Base-by-base conservation (phyloP, 345 rosid genomes). In the Theobroma cacao region DNA sequence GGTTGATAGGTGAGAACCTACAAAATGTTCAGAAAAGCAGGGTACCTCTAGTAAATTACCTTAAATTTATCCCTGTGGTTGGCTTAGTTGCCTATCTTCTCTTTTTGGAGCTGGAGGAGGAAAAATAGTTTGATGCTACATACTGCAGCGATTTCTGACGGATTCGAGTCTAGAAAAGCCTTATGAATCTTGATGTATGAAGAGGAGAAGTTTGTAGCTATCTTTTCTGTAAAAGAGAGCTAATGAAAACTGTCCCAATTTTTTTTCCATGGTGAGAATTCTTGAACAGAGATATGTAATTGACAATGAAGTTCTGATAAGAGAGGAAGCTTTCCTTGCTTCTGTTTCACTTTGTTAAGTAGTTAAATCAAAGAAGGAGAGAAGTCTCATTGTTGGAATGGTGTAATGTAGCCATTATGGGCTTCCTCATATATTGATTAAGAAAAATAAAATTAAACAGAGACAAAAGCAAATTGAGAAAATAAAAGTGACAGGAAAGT, bases 1-100 rank as follows among this genome's bases (percentile, higher is more conserved):
- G 97, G 99, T 76, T 96, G 85, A 92, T 92, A 2, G 97, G 94
- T 72, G 97, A 90, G 56, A 94, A 96, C 87, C 83, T 94, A 63
- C 86, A 65, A 77, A 96, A 90, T 67, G 85, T 91, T 73, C 82
- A 87, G 86, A 80, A 85, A 82, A 84, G 80, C 78, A 92, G 88
- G 84, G 79, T 81, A 20, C 84, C 66, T 53, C 38, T 87, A 47
- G 88, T 94, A 77, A 90, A 80, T 15, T 89, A 87, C 85, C 89
- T 94, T 75, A 83, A 94, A 84, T 92, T 91, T 78, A 75, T 94
- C 79, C 98, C 98, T 8, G 97, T 94, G 61, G 80, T 88, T 63
- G 99, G 99, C 75, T 87, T 96, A 72, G 60, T 86, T 78, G 77
- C 86, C 38, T 92, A 94, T 80, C 92, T 92, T 75, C 84, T 92